These are phyloP conservation scores for Penicillium taxi DNA, from an alignment of 495 filamentous ascomycete genomes.

Conservation along the genomic window DNA sequence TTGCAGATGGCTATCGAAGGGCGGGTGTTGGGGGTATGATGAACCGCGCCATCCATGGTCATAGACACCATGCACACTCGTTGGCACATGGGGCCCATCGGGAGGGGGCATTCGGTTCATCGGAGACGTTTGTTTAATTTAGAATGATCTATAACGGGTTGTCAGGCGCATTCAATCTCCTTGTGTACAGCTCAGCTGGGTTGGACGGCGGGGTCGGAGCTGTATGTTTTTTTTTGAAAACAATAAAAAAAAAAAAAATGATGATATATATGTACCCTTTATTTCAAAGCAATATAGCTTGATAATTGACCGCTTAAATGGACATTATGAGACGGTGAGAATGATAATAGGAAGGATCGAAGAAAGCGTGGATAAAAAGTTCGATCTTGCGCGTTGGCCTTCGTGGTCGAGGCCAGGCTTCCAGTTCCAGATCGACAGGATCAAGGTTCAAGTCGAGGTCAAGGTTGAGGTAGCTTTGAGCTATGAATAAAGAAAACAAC, in stretches of 20 bases:
- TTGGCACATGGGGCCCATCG: conserved; percentile 23
- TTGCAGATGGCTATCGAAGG: conserved; percentile 25
- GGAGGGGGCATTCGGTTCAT: conserved; percentile 32
- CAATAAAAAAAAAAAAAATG: no score
- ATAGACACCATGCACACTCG: conserved; percentile 22
- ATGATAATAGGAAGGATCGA: neutral
- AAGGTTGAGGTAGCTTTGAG: no score
- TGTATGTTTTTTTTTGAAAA: no score
- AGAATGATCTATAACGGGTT: conserved; percentile 7
- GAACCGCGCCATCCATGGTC: conserved; percentile 31
- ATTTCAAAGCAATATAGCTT: conserved; percentile 13
- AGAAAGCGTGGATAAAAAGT: neutral
- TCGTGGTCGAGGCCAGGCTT: neutral
- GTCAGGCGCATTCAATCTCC: conserved; percentile 11
- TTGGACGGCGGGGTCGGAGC: no score
- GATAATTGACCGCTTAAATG: conserved; percentile 8
- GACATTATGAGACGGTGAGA: conserved; percentile 7
- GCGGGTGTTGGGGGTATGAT: conserved; percentile 17
- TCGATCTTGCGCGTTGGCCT: neutral
- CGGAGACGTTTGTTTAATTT: conserved; percentile 7
- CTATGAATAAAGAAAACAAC: no score
- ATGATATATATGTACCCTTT: conserved; percentile 4
- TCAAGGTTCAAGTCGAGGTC: no score
- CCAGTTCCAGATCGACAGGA: no score
- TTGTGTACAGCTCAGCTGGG: no score